These are phyloP conservation scores for Dryadomyces quercus-mongolicae DNA, from an alignment of 2,329 filamentous ascomycete species.

Conservation along the genomic window DNA sequence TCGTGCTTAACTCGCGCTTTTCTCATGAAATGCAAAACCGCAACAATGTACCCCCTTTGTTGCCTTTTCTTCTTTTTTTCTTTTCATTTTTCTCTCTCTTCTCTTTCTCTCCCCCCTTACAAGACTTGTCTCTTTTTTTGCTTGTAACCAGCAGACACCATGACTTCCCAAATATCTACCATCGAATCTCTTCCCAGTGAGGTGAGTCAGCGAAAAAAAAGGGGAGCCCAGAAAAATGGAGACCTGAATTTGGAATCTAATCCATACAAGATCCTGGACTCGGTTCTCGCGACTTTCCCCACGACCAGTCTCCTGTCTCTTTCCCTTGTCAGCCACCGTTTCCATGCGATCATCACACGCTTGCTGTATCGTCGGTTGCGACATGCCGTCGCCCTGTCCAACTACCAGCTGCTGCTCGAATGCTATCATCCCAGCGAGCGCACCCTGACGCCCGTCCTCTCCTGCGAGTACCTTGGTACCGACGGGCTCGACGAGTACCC, in stretches of 20 bases:
- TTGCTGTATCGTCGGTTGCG: conserved; percentile 19
- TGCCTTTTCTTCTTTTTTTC: neutral
- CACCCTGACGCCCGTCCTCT: conserved; percentile 54
- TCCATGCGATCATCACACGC: conserved; percentile 17
- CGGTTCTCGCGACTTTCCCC: conserved; percentile 17
- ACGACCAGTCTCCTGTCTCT: conserved; percentile 17
- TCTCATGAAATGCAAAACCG: neutral
- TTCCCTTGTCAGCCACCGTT: conserved; percentile 17
- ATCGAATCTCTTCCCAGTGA: conserved; percentile 11
- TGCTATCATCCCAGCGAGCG: conserved; percentile 64
- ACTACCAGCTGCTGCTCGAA: conserved; percentile 62
- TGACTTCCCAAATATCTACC: neutral
- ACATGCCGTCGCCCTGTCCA: conserved; percentile 40
- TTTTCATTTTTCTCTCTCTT: neutral
- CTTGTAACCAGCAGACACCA: neutral
- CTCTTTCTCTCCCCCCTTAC: neutral
- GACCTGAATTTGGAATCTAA: neutral
- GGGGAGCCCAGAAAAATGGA: neutral
- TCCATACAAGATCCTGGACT: conserved; percentile 18
- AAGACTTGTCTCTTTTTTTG: too few relatives aligned
- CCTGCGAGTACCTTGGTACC: conserved; percentile 55
- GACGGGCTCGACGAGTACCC: conserved; percentile 34
- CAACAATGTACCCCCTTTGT: neutral
- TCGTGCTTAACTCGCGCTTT: neutral
- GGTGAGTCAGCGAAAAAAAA: neutral